Evolutionary conservation across 495 filamentous ascomycete species (phyloP).

Genomic region (Astrothelium macrocarpum): DNA sequence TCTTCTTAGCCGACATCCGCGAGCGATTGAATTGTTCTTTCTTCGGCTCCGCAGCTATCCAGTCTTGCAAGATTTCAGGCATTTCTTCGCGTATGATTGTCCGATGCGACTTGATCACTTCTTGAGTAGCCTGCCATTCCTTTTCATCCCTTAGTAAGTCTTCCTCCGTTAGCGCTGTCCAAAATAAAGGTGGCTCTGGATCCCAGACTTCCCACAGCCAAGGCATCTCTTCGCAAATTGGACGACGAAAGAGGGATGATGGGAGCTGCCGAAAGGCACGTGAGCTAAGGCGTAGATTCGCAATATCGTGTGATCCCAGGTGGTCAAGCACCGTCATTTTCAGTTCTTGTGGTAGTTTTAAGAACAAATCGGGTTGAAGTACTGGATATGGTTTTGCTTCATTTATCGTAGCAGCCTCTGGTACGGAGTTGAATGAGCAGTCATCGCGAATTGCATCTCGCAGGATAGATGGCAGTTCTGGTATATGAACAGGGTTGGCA

Average conservation of each 20-base stretch:
- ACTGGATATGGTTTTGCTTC: background rate
- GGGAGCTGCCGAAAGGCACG: conserved; percentile 24
- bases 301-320: conserved; percentile 21
- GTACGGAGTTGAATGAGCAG: background rate
- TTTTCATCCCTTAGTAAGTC: conserved; percentile 7
- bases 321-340: conserved; percentile 14
- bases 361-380: conserved; percentile 15
- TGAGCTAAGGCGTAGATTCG: conserved; percentile 18
- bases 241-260: conserved; percentile 20
- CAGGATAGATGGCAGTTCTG: conserved; percentile 14
- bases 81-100: conserved; percentile 7
- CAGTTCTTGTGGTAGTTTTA: conserved; percentile 23
- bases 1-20: background rate
- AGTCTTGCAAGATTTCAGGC: background rate
- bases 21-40: background rate
- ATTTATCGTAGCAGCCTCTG: background rate
- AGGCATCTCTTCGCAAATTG: conserved; percentile 28
- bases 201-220: conserved; percentile 30
- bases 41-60: background rate
- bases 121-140: background rate
- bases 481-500: conserved; percentile 27
- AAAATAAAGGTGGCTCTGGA: conserved; percentile 8
- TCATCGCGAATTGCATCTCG: conserved; percentile 6
- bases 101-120: conserved; percentile 4
- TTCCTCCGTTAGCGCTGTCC: conserved; percentile 16